Percentiles rank a stretch among this genome's conserved stretches.
Conservation (phyloP, 805 yeast genomes). For the Yueomyces sp. region DNA sequence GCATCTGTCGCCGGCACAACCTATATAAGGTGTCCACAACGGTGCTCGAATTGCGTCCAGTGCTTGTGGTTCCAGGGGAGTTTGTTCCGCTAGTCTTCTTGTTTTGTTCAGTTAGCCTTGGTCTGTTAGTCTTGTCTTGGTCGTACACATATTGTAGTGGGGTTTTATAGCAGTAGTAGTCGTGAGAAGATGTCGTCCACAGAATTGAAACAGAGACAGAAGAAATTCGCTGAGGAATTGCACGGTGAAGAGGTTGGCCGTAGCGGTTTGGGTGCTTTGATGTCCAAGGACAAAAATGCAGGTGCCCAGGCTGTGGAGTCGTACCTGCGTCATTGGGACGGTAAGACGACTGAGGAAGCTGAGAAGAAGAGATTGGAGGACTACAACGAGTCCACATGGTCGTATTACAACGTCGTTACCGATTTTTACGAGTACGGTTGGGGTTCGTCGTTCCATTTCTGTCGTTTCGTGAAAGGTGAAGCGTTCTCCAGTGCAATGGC, state of each 20-base stretch:
- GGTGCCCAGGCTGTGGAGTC: conserved; percentile 76
- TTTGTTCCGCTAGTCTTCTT: neutral
- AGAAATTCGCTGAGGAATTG: conserved; percentile 66
- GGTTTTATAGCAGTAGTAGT: neutral
- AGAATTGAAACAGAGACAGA: conserved; percentile 27
- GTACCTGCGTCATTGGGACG: conserved; percentile 96
- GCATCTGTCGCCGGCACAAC: no score
- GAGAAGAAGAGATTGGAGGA: conserved; percentile 65
- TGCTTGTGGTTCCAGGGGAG: neutral
- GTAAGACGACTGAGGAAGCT: conserved; percentile 62
- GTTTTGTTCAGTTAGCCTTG: conserved; percentile 4
- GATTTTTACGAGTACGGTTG: conserved; percentile 99
- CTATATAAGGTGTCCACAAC: no score
- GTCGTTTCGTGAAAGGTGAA: conserved; percentile 88
- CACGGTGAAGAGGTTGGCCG: conserved; percentile 63
- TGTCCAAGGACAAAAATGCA: conserved; percentile 66
- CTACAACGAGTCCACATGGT: conserved; percentile 83
- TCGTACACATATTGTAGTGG: neutral
- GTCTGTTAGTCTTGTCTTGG: conserved; percentile 10
- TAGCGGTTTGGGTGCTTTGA: conserved; percentile 64
- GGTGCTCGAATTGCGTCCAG: no score
- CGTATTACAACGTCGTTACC: conserved; percentile 92
- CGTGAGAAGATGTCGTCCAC: neutral
- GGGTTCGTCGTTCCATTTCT: conserved; percentile 98
- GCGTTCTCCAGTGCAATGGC: conserved; percentile 90